Base-by-base conservation (phyloP, 169 alveolate species). In the Plasmodium vinckei region DNA sequence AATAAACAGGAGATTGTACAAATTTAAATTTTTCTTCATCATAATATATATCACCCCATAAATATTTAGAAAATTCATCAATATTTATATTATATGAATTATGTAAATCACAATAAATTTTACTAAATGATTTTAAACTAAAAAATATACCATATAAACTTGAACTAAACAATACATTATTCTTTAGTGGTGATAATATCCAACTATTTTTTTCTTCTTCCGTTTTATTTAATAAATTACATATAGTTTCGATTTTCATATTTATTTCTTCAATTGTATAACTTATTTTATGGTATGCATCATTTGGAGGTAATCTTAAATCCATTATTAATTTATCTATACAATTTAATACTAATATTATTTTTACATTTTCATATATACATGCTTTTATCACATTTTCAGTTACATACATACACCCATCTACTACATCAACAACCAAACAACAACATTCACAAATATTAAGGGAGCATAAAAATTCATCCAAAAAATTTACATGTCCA, bases 401-500 rank as follows among this genome's bases (percentile, higher is more conserved):
- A 17, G 98, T 95, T 61, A 96, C 95, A 33, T 94, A 93, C 75
- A 98, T 98, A 0, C 98, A 96, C 7, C 99, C 99, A 93, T 98
- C 99, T 12, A 98, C 94, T 9, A 96, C 96, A 91, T 99, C 99
- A 5, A 99, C 97, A 1, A 98, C 97, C 10, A 98, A 73, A 15
- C 99, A 95, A 33, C 98, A 98, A 46, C 99, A 99, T 92, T 99
- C 99, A 42, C 98, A 95, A 4, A 98, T 82, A 79, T 99, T 97
- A 84, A 97, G 73, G 9, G 99, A 98, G 42, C 98, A 97, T 17
- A 96, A 94, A 42, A 97, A 98, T 95, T 99, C 99, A 90, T 99
- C 99, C 54, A 95, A 88, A 91, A 98, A 98, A 89, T 98, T 97
- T 3, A 98, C 98, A 91, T 99, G 99, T 10, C 99, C 99, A 4